A percentile compares a stretch with the other conserved stretches of the same genome.
phyloP scores from a whole-genome alignment of 805 yeast species.

The Pichia cabralensis region DNA sequence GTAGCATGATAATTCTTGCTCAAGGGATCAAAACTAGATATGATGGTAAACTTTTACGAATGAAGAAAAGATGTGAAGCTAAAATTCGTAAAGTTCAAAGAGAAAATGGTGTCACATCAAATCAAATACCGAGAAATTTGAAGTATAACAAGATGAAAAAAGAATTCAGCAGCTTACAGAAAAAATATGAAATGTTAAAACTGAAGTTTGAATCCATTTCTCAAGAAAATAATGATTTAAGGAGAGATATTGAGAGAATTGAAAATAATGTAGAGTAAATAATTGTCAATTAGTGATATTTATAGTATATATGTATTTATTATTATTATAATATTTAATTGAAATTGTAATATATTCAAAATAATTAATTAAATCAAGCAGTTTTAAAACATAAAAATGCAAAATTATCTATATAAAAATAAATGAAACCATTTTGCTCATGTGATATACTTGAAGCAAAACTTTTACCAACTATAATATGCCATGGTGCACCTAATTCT shows the following conservation, averaged over 20 bases:
- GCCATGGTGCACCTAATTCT: slow-evolving; percentile 66
- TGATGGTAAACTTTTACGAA: not conserved
- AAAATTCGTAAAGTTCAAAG: not conserved
- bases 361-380: slow-evolving; percentile 26
- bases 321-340: not conserved
- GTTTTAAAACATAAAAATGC: slow-evolving; percentile 68
- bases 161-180: too few relatives aligned
- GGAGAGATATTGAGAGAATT: not conserved
- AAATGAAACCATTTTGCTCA: slow-evolving; percentile 58
- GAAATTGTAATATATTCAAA: too few relatives aligned
- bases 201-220: too few relatives aligned
- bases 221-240: not conserved
- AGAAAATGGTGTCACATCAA: too few relatives aligned
- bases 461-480: slow-evolving; percentile 68
- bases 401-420: slow-evolving; percentile 58
- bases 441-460: slow-evolving; percentile 77
- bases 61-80: not conserved
- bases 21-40: too few relatives aligned
- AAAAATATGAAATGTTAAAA: too few relatives aligned
- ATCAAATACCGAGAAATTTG: too few relatives aligned
- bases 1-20: too few relatives aligned
- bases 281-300: not conserved
- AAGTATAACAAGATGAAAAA: too few relatives aligned
- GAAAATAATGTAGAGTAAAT: not conserved
- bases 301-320: not conserved